Conservation (phyloP, 495 filamentous ascomycete genomes). For the Neurospora sp. region DNA sequence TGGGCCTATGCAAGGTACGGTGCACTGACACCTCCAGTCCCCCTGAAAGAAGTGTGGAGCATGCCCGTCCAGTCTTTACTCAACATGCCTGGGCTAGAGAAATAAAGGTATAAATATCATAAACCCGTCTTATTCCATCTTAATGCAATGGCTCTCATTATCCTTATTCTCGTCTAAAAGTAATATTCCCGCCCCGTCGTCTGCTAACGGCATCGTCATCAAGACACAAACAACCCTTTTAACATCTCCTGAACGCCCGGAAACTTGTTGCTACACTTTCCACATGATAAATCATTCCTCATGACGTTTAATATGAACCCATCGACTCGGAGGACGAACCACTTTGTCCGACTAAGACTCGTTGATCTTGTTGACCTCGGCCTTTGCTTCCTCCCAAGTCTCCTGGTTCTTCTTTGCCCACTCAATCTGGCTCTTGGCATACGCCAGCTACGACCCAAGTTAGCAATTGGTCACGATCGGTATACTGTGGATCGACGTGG, state of each 20-base stretch:
- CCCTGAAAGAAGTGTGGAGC: neutral
- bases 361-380: constrained; percentile 85
- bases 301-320: neutral
- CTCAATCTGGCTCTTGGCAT: constrained; percentile 88
- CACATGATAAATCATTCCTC: neutral
- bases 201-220: neutral
- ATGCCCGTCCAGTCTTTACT: neutral
- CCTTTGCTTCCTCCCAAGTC: constrained; percentile 89
- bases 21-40: neutral
- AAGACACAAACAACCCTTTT: neutral
- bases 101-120: neutral
- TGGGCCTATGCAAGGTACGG: neutral
- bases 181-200: neutral
- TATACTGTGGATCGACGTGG: neutral
- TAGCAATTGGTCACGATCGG: neutral
- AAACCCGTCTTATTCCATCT: neutral
- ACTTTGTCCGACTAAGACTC: constrained; percentile 23
- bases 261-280: neutral
- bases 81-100: neutral
- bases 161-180: neutral
- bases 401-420: constrained; percentile 98
- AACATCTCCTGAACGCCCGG: neutral
- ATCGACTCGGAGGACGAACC: neutral
- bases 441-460: constrained; percentile 58
- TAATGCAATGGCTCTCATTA: neutral